A percentile compares a stretch with the other conserved stretches of the same genome.
Conservation (phyloP, 331 rosid genomes). For the Prunus yedoensis region DNA sequence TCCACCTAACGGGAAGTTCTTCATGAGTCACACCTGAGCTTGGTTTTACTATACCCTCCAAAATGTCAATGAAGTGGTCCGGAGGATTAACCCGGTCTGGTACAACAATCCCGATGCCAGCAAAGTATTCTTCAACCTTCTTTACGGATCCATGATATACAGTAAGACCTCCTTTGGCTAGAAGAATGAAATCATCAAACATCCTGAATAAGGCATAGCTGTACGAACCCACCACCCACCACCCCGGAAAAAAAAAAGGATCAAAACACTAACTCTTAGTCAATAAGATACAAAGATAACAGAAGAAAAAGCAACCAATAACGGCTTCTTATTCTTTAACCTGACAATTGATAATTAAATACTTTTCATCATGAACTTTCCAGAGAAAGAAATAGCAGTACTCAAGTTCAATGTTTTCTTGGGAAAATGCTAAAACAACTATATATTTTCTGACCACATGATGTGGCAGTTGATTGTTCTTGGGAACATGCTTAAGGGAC, state of each 20-base stretch:
- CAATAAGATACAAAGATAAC: background rate
- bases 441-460: background rate
- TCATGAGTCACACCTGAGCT: conserved; percentile 41
- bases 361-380: background rate
- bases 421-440: background rate
- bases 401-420: background rate
- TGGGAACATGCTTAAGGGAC: background rate
- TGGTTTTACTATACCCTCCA: conserved; percentile 71
- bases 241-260: conserved; percentile 17
- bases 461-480: background rate
- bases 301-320: background rate
- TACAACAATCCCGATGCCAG: conserved; percentile 62
- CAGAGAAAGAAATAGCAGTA: background rate
- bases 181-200: conserved; percentile 75
- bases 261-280: background rate
- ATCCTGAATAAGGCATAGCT: conserved; percentile 79
- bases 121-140: conserved; percentile 75
- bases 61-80: conserved; percentile 71
- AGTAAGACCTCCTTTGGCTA: conserved; percentile 78
- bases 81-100: conserved; percentile 84
- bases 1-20: conserved; percentile 79
- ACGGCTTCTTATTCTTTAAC: background rate
- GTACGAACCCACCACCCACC: conserved; percentile 14
- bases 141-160: conserved; percentile 76
- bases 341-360: background rate